A percentile compares a stretch with the other conserved stretches of the same genome.
Conservation (phyloP, 2,329 filamentous ascomycete genomes). For the Colletotrichum orbiculare region DNA sequence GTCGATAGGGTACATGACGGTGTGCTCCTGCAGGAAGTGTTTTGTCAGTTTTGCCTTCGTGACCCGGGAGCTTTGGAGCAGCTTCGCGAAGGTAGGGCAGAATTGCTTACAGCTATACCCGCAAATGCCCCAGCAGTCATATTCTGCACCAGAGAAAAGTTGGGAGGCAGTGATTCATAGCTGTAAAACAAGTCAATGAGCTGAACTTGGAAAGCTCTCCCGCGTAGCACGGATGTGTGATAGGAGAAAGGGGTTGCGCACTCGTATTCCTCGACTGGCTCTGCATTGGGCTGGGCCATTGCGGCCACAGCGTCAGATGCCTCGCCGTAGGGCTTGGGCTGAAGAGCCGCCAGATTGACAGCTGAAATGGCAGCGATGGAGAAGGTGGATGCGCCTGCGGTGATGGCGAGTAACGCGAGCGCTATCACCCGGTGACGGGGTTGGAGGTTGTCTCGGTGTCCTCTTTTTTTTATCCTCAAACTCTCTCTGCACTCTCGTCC, state of each 20-base stretch:
- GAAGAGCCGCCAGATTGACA: constrained; percentile 72
- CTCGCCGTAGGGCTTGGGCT: constrained; percentile 70
- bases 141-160: constrained; percentile 93
- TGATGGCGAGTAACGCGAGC: too few relatives aligned
- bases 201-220: too few relatives aligned
- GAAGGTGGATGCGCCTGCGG: too few relatives aligned
- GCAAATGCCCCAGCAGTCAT: constrained; percentile 97
- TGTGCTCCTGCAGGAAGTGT: constrained; percentile 79
- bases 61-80: not conserved
- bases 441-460: too few relatives aligned
- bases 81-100: not conserved
- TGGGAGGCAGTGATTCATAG: constrained; percentile 94
- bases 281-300: constrained; percentile 76
- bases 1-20: constrained; percentile 99
- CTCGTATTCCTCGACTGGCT: constrained; percentile 74
- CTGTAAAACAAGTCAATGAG: constrained; percentile 47
- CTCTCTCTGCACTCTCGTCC: too few relatives aligned
- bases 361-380: constrained; percentile 19
- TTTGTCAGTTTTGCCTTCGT: constrained; percentile 35
- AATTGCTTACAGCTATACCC: constrained; percentile 82
- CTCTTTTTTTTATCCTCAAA: too few relatives aligned
- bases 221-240: constrained; percentile 1
- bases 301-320: constrained; percentile 74
- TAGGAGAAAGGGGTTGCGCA: constrained; percentile 50
- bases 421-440: too few relatives aligned